Percentiles rank a stretch among this genome's conserved stretches.
phyloP scores from a whole-genome alignment of 169 alveolate species.

The Eimeria falciformis region DNA sequence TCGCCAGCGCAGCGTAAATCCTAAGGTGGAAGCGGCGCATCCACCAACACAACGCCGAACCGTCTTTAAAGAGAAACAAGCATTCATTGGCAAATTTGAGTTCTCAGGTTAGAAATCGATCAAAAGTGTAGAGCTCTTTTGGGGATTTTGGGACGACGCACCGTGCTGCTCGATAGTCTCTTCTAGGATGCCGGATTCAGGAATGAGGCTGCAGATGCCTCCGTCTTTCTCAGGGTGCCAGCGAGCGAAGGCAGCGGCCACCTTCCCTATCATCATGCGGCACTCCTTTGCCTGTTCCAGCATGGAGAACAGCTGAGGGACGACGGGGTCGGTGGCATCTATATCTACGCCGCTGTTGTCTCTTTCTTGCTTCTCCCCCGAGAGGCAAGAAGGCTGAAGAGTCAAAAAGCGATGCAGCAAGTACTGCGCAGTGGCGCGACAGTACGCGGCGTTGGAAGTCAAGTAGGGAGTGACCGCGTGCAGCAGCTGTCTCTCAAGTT shows the following conservation, averaged over 20 bases:
- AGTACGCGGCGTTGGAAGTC: slow-evolving; percentile 69
- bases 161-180: slow-evolving; percentile 31
- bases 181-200: not conserved
- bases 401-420: not conserved
- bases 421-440: slow-evolving; percentile 68
- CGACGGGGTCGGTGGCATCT: too few species aligned
- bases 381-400: too few species aligned
- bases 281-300: slow-evolving; percentile 1
- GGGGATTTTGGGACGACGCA: too few species aligned
- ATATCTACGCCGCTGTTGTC: too few species aligned
- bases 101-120: too few species aligned
- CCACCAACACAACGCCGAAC: too few species aligned
- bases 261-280: not conserved
- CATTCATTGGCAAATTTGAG: too few species aligned
- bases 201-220: not conserved
- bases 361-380: too few species aligned
- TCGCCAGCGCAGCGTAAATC: too few species aligned
- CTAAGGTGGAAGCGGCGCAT: too few species aligned
- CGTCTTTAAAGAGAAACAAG: too few species aligned
- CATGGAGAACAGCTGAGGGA: not conserved
- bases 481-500: not conserved
- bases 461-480: slow-evolving; percentile 56
- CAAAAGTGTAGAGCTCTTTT: too few species aligned
- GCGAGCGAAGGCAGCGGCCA: not conserved
- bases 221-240: slow-evolving; percentile 10